These are phyloP conservation scores for Colletotrichum gigasporum DNA, from an alignment of 2,329 filamentous ascomycete genomes.

Conservation along the genomic window DNA sequence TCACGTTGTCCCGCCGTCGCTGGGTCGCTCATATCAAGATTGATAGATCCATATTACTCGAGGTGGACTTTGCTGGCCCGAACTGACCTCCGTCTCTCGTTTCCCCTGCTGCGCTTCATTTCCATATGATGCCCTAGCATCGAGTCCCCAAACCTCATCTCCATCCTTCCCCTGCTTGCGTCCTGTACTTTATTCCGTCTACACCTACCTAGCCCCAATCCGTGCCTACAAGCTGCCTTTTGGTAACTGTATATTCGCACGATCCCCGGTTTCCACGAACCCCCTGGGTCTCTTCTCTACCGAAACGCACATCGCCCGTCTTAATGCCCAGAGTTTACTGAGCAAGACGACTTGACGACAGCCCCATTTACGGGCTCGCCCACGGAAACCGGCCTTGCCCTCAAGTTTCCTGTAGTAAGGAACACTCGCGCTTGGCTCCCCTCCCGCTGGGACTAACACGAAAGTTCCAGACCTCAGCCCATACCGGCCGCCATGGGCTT, in stretches of 20 bases:
- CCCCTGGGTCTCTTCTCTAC: slow-evolving; percentile 1
- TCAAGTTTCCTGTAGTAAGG: slow-evolving; percentile 10
- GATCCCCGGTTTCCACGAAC: slow-evolving; percentile 6
- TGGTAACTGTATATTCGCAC: slow-evolving; percentile 1
- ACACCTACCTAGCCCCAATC: slow-evolving; percentile 12
- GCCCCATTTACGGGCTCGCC: slow-evolving; percentile 1
- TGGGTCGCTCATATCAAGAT: slow-evolving; percentile 26
- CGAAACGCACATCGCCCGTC: neutral
- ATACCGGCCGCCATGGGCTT: slow-evolving; percentile 55
- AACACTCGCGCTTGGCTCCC: neutral
- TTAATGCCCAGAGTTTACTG: neutral
- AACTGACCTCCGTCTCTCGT: slow-evolving; percentile 23
- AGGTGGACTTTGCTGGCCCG: slow-evolving; percentile 24
- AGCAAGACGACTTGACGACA: neutral
- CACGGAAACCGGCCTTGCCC: neutral
- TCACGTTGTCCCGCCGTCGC: slow-evolving; percentile 32
- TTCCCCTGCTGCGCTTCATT: slow-evolving; percentile 27
- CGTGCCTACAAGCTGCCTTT: slow-evolving; percentile 8
- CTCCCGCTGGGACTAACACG: slow-evolving; percentile 1
- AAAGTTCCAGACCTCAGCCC: slow-evolving; percentile 20
- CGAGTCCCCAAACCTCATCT: slow-evolving; percentile 21
- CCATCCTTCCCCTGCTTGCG: slow-evolving; percentile 20
- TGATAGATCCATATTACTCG: slow-evolving; percentile 31
- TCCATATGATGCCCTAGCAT: slow-evolving; percentile 31
- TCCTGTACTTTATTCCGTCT: slow-evolving; percentile 11